Base-by-base conservation (phyloP, 2,329 filamentous ascomycete species). In the Colletotrichum zoysiae region DNA sequence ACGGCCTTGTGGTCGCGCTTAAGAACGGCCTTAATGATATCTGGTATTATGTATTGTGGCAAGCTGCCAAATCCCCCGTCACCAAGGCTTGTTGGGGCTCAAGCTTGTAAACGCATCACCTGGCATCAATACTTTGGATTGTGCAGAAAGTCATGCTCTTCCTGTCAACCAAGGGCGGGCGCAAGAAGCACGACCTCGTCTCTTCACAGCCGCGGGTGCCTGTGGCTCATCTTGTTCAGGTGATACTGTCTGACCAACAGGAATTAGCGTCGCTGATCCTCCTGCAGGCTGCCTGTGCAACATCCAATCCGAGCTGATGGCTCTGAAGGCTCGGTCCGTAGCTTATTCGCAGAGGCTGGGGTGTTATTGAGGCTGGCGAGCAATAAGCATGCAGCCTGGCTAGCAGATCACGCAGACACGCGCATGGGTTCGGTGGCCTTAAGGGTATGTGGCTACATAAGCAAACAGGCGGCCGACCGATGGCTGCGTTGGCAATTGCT, bases 231-330 rank as follows among this genome's bases (percentile, higher is more conserved):
- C 42, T 18, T 38, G 62, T 57, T 30, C 62, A 65, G 50, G 62
- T 65, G 62, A 65, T 51, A 42, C 12, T 11, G 35, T 40, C 51
- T 57, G 62, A 48, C 62, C 51, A 64, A 40, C 35, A 46, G 40
- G 40, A 35, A 35, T 33, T 65, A 57, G 62, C 62, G 62, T 40
- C n/a, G 38, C 51, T 57, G 62, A 65, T 65, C 62, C 40, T 65
- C 26, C 40, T 57, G 62, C 62, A 46, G 35, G 26, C 51, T 26
- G 23, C 62, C 51, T 38, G 40, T 44, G 62, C 38, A 35, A 35
- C 26, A 20, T 18, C 51, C 40, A 65, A 46, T 65, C 62, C 30
- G 18, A 55, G 48, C 18, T 23, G 26, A 18, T 9, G 14, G 23
- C 11, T 33, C 26, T 48, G 20, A 42, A 65, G 62, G 62, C 62